Base-by-base conservation (phyloP, 1,139 yeast genomes). In the Lodderomyces pseudojiufengensis region DNA sequence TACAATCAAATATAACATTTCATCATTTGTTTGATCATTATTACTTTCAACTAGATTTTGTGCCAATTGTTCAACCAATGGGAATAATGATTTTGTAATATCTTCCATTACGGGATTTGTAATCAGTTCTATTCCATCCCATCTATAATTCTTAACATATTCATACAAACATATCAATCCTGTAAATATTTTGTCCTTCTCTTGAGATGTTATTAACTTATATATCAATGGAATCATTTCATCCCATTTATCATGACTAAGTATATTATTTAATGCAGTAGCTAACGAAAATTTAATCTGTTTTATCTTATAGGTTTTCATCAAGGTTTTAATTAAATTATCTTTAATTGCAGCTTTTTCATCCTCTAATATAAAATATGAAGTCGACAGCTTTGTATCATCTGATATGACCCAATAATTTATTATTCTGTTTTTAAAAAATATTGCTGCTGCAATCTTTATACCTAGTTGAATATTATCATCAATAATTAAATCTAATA, bases 391-490 rank as follows among this genome's bases (percentile, higher is more conserved):
- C 45, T 54, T 61, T 31, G 66, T 70, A 32, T 67, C 69, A 29
- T 68, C 76, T 0, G 66, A 72, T 9, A 54, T 53, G 23, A 63
- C 57, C 90, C 90, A 83, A 45, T 76, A 71, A 43, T 68, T 63
- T 32, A 60, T 63, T 25, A 83, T 65, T 49, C 84, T 70, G 52
- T 81, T 82, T 53, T 82, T 83, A 61, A 81, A 77, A 50, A 78
- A 77, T 35, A 83, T 78, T 3, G 84, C 80, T 3, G 85, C 78
- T 11, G 84, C 73, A 33, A 77, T 61, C 48, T 81, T 74, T 39
- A 76, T 68, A 10, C 78, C 74, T 12, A 60, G 49, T 29, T 73
- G 65, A 12, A 75, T 61, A 3, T 64, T 55, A 2, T 57, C 54
- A 46, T 80, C 84, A 15, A 60, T 54, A 14, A 77, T 68, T 36